Percentiles rank a stretch among this genome's conserved stretches.
These are phyloP conservation scores for Termitomyces sp. DNA, from an alignment of 768 basidiomycete species.

Conservation along the genomic window DNA sequence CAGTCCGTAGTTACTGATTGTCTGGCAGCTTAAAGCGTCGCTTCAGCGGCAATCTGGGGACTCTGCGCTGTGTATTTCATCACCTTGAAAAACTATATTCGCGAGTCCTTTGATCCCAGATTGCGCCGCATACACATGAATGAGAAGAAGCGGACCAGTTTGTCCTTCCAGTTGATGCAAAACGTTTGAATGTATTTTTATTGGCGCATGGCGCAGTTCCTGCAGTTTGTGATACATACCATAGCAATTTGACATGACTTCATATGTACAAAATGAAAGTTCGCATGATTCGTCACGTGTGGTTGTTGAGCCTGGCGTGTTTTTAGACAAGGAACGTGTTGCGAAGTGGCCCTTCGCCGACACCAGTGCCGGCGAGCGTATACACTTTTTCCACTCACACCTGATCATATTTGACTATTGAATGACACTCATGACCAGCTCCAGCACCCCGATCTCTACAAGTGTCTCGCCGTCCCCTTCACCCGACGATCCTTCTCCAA, in stretches of 20 bases:
- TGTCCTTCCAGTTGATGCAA: background rate
- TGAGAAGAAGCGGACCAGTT: background rate
- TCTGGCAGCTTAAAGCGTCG: conserved; percentile 25
- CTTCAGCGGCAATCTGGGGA: conserved; percentile 10
- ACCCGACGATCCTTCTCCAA: conserved; percentile 16
- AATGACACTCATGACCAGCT: background rate
- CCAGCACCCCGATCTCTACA: background rate
- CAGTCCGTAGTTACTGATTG: conserved; percentile 4
- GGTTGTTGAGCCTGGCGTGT: conserved; percentile 12
- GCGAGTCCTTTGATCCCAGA: background rate
- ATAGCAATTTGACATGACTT: no score
- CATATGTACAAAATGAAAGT: background rate
- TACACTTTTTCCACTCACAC: background rate
- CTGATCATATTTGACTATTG: background rate
- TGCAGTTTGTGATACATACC: background rate
- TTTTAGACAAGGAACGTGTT: background rate
- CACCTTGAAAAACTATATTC: background rate
- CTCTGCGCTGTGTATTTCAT: background rate
- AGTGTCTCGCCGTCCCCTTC: conserved; percentile 17
- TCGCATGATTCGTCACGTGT: conserved; percentile 12
- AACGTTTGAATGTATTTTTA: background rate
- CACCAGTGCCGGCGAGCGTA: background rate
- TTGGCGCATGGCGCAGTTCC: background rate
- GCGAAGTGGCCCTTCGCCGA: background rate
- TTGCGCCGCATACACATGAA: background rate